Percentiles rank a stretch among this genome's conserved stretches.
Evolutionary conservation across 2,329 filamentous ascomycete species (phyloP).

Genomic region (Alternaria arbusti): DNA sequence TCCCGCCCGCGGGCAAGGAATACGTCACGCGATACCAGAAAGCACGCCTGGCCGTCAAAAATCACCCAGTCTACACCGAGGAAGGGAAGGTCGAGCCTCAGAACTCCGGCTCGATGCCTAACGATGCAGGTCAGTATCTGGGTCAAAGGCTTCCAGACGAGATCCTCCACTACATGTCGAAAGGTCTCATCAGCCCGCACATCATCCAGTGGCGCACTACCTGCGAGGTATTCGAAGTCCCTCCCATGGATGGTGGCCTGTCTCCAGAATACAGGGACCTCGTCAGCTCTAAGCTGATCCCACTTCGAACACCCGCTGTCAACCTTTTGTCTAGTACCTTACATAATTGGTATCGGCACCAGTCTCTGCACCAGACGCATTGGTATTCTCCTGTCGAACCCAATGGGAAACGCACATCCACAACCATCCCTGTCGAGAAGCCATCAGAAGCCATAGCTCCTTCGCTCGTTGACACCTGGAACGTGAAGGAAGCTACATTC

Average conservation of each 20-base stretch:
- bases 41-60: conserved; percentile 82
- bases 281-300: conserved; percentile 74
- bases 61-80: conserved; percentile 81
- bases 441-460: conserved; percentile 56
- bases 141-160: conserved; percentile 90
- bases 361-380: conserved; percentile 75
- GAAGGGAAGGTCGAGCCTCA: conserved; percentile 79
- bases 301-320: conserved; percentile 77
- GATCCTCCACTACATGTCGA: conserved; percentile 87
- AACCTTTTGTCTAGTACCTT: conserved; percentile 79
- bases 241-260: conserved; percentile 84
- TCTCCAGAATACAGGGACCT: conserved; percentile 82
- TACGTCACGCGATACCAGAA: conserved; percentile 89
- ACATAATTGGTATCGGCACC: conserved; percentile 82
- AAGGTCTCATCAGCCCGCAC: conserved; percentile 78
- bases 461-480: conserved; percentile 70
- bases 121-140: conserved; percentile 86
- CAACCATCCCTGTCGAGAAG: conserved; percentile 68
- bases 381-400: conserved; percentile 68
- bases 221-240: conserved; percentile 75
- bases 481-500: conserved; percentile 67
- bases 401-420: conserved; percentile 50
- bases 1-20: conserved; percentile 72
- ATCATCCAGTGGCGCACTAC: conserved; percentile 84
- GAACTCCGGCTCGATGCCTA: conserved; percentile 74